Evolutionary conservation across 768 basidiomycete genomes (phyloP), one percentile per base, ranked within the genome.

Genomic region (Tulasnella sp.): DNA sequence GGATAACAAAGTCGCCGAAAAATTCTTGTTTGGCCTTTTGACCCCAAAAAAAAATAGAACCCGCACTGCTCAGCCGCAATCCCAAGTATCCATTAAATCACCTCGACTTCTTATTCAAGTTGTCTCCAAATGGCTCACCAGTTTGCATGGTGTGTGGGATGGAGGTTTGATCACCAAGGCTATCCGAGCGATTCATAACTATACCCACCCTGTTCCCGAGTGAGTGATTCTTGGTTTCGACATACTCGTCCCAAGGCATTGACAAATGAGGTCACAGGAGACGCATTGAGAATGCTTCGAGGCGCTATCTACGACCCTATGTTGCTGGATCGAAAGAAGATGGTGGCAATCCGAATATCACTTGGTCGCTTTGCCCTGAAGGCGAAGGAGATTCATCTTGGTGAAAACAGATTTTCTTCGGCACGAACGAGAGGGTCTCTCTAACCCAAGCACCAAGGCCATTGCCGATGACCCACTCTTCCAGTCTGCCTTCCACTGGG

Each of bases 111-210:
- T n/a, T n/a, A n/a, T n/a, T n/a, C n/a, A n/a, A n/a, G n/a, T n/a
- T n/a, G n/a, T n/a, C n/a, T n/a, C n/a, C n/a, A n/a, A n/a, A n/a
- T n/a, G n/a, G 25, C 29, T 51, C 15, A 41, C 49, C 1, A 31
- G 39, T 62, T 70, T 96, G 1, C 91, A 93, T 63, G 81, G 83
- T 1, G 70, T 88, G 0, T 96, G 90, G 93, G 92, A 96, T 61
- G 68, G 69, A 15, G 69, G 77, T 27, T 74, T 99, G 47, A 79
- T 95, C 59, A 79, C 88, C 4, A 81, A 90, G 64, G 76, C 79
- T 16, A 72, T 98, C 51, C 79, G 89, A 29, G 74, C 74, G 27
- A 72, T 84, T 0, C 74, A 79, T 19, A 93, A 96, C 65, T 98
- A 99, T 62, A 76, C 82, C 2, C 64, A 56, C 0, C 87, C 84